A percentile compares a stretch with the other conserved stretches of the same genome.
Conservation (phyloP, 116 monocot species). For the Iris pallida region DNA sequence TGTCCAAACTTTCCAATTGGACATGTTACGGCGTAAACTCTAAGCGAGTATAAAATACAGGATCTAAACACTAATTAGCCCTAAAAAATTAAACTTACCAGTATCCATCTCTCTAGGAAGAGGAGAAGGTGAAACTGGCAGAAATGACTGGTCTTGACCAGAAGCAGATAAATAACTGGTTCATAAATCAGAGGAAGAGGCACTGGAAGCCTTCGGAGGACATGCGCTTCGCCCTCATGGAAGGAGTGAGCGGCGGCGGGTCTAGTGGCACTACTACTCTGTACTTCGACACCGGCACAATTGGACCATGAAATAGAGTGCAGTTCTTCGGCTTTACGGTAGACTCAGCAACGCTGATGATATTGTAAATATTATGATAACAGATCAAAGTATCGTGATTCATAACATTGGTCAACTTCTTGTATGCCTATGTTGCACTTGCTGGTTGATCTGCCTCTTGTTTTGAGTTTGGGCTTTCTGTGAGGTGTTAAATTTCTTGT, state of each 20-base stretch:
- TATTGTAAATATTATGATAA: too few relatives aligned
- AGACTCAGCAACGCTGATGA: background rate
- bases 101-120: conserved; percentile 35
- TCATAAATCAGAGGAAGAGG: conserved; percentile 72
- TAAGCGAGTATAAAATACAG: too few relatives aligned
- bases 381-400: too few relatives aligned
- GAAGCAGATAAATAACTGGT: conserved; percentile 77
- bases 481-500: too few relatives aligned
- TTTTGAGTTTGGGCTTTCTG: too few relatives aligned
- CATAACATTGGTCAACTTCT: too few relatives aligned
- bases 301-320: conserved; percentile 29
- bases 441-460: too few relatives aligned
- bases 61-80: too few relatives aligned
- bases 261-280: conserved; percentile 40
- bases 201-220: conserved; percentile 86
- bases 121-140: conserved; percentile 57
- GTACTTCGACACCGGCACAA: conserved; percentile 54
- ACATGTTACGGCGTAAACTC: too few relatives aligned
- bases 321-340: background rate
- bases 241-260: conserved; percentile 56
- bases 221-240: conserved; percentile 59
- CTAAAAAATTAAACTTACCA: background rate
- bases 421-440: too few relatives aligned
- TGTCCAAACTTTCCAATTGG: too few relatives aligned
- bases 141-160: conserved; percentile 57